phyloP scores from a whole-genome alignment of 306 rosid genomes.

The Glycine tomentella region DNA sequence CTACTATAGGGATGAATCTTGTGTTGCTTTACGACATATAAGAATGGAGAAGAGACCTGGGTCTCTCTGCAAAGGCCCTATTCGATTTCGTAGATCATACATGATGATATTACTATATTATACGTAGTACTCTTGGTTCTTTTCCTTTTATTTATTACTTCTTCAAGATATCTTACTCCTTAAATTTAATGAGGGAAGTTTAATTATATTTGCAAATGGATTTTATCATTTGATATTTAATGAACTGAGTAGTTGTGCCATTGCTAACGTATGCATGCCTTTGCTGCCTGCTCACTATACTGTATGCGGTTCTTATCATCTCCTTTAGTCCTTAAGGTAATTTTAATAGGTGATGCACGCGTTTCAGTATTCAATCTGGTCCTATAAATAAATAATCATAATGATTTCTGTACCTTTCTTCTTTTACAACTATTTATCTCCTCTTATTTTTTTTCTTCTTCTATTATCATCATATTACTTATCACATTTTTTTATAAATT shows the following conservation, averaged over 20 bases:
- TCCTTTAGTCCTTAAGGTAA: not conserved
- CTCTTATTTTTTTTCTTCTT: not conserved
- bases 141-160: not conserved
- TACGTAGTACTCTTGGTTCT: not conserved
- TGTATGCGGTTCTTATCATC: constrained; percentile 11
- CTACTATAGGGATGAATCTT: constrained; percentile 41
- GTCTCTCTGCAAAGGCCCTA: constrained; percentile 1
- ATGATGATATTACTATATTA: not conserved
- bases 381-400: not conserved
- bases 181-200: not conserved
- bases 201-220: not conserved
- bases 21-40: constrained; percentile 28
- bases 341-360: constrained; percentile 4
- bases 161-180: not conserved
- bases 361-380: constrained; percentile 7
- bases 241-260: constrained; percentile 34
- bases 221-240: not conserved
- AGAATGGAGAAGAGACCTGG: constrained; percentile 43
- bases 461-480: not conserved
- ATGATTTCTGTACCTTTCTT: not conserved
- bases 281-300: constrained; percentile 24
- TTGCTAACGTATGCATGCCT: constrained; percentile 41
- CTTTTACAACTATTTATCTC: not conserved
- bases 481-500: not conserved
- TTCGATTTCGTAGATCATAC: constrained; percentile 22